A percentile compares a stretch with the other conserved stretches of the same genome.
Conservation (phyloP, 108 stramenopile species). For the Asterionellopsis glacialis region DNA sequence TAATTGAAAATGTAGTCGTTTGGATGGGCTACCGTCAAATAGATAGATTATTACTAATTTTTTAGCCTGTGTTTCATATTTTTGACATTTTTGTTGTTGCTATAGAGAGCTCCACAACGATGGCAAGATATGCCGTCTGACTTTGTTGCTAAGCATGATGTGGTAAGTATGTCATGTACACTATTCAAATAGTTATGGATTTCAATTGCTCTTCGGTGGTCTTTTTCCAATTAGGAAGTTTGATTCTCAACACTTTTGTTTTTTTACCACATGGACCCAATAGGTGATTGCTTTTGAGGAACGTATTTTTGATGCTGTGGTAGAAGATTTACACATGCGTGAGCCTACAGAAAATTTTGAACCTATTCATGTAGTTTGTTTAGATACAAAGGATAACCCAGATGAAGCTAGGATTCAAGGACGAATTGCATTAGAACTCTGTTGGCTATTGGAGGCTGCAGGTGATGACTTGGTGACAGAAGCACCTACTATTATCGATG, state of each 20-base stretch:
- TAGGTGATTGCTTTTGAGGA: conserved; percentile 80
- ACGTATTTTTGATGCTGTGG: conserved; percentile 88
- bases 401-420: conserved; percentile 82
- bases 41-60: conserved; percentile 3
- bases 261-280: too few relatives aligned
- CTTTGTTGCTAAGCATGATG: conserved; percentile 65
- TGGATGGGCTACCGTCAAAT: too few relatives aligned
- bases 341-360: conserved; percentile 86
- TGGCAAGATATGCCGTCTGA: conserved; percentile 82
- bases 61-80: conserved; percentile 1
- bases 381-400: conserved; percentile 95
- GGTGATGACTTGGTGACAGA: conserved; percentile 56
- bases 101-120: conserved; percentile 63
- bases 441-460: conserved; percentile 75
- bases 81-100: too few relatives aligned
- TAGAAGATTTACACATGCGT: conserved; percentile 87
- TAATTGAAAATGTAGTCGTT: too few relatives aligned
- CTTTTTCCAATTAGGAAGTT: too few relatives aligned
- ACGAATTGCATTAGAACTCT: conserved; percentile 72
- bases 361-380: conserved; percentile 86
- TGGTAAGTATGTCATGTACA: conserved; percentile 38
- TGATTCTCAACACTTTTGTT: too few relatives aligned
- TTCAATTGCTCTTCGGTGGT: too few relatives aligned
- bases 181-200: too few relatives aligned
- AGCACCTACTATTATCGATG: conserved; percentile 77